Base-by-base conservation (phyloP, 2,329 filamentous ascomycete species). In the Ceratocystiopsis minuta region DNA sequence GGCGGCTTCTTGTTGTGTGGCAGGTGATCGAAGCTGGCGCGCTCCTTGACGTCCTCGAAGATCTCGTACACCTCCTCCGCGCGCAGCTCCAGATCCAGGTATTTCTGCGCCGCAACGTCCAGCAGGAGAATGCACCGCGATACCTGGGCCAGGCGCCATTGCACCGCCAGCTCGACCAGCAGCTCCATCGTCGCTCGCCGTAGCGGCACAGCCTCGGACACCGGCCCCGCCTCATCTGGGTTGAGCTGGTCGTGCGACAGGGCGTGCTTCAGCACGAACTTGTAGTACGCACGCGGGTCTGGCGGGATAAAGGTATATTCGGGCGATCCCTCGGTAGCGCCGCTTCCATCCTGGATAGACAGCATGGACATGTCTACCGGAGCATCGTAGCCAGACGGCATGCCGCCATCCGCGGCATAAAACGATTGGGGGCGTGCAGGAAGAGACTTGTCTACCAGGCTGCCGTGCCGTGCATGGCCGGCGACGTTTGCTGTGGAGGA, bases 291-390 rank as follows among this genome's bases (percentile, higher is more conserved):
- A 51, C 87, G 74, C 28, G 88, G 73, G 49, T 95, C 84, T 32
- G 80, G 67, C 31, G 90, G 90, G 45, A 94, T 92, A 55, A 88
- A 98, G 1, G 81, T 90, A 57, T 88, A 96, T 39, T 78, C 70
- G 38, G 76, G 63, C 50, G 79, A 71, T 48, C 78, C 75, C 48
- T 78, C 75, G 14, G 75, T 66, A 31, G 64, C 56, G 10, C 41
- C 12, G 6, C 24, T 14, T 7, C 41, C 36, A 39, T 73, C 67
- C 24, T 68, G 68, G 28, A 85, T 59, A 24, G 75, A 77, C 47
- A 90, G 64, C 14, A 72, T 69, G 45, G 72, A 68, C 51, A 86
- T 65, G 52, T 77, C 77, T 40, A 83, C 65, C 6, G 79, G 69
- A 47, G 80, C 74, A 52, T 90, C 84, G 49, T 72, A 65, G 16